Base-by-base conservation (phyloP, 2,329 filamentous ascomycete species). In the Trichophyton verrucosum region DNA sequence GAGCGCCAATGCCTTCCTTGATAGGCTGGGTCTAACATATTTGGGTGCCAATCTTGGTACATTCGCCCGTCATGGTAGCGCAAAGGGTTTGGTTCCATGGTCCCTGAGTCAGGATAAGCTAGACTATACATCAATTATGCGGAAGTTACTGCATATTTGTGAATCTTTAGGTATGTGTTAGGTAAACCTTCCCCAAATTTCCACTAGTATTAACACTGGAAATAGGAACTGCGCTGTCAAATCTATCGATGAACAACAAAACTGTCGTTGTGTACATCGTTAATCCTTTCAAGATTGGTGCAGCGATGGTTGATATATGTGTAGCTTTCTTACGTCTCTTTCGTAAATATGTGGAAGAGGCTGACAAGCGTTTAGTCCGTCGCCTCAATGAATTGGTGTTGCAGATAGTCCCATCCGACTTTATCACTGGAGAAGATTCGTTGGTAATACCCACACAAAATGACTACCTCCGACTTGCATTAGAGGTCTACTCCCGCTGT, bases 231-330 rank as follows among this genome's bases (percentile, higher is more conserved):
- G 68, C 72, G 57, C 66, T 78, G 24, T 67, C 72, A 1, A 70
- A 71, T 42, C 64, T 68, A 30, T 63, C 73, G 15, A 66, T 69
- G 11, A 69, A 64, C 36, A 69, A 68, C 8, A 70, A 75, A 13
- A 80, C 74, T 63, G 74, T 81, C 51, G 78, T 86, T 38, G 74
- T 86, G 55, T 85, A 84, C 67, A 79, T 85, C 61, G 68, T 85
- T 57, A 80, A 83, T 65, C 81, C 82, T 1, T 84, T 83, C 61
- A 68, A 72, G 3, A 71, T 74, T 56, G 71, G 76, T 22, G 73
- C 75, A 17, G 76, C 78, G 38, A 66, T 75, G 22, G 76, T 63
- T 70, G 78, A 82, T 63, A 74, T 84, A 2, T 85, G 81, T 65
- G 76, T 78, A 15, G 80, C 81, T 20, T 85, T 84, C 68, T 80